Conservation (phyloP, 495 filamentous ascomycete species). For the Aspergillus panamensis region DNA sequence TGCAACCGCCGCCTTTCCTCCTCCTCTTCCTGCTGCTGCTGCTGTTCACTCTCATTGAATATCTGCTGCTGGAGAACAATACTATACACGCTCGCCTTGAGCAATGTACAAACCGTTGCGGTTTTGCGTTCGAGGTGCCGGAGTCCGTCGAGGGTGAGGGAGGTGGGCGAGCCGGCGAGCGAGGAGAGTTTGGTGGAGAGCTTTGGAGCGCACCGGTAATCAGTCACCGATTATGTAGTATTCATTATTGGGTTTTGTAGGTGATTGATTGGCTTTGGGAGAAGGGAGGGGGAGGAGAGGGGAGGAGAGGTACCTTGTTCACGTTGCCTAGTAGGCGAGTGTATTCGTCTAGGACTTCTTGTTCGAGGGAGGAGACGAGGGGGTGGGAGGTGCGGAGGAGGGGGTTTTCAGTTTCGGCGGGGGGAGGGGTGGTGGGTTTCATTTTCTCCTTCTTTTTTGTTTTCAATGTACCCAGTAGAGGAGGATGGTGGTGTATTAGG, state of each 20-base stretch:
- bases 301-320: slow-evolving; percentile 62
- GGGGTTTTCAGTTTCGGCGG: slow-evolving; percentile 30
- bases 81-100: slow-evolving; percentile 97
- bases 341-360: slow-evolving; percentile 94
- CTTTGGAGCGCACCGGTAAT: no score
- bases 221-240: not conserved
- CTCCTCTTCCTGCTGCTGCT: slow-evolving; percentile 33
- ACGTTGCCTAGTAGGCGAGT: slow-evolving; percentile 81
- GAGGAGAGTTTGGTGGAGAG: slow-evolving; percentile 39
- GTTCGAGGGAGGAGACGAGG: slow-evolving; percentile 68
- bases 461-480: not conserved
- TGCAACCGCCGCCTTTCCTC: slow-evolving; percentile 18
- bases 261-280: no score
- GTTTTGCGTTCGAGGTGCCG: slow-evolving; percentile 90
- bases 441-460: not conserved
- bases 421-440: not conserved
- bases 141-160: slow-evolving; percentile 62
- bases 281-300: not conserved
- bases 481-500: not conserved
- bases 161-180: slow-evolving; percentile 32
- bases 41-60: slow-evolving; percentile 54
- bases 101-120: slow-evolving; percentile 83
- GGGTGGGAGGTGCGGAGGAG: slow-evolving; percentile 39
- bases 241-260: no score
- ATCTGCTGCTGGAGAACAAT: slow-evolving; percentile 98